Evolutionary conservation across 2,329 filamentous ascomycete genomes (phyloP).

Genomic region (Aspergillus quadrilineatus): DNA sequence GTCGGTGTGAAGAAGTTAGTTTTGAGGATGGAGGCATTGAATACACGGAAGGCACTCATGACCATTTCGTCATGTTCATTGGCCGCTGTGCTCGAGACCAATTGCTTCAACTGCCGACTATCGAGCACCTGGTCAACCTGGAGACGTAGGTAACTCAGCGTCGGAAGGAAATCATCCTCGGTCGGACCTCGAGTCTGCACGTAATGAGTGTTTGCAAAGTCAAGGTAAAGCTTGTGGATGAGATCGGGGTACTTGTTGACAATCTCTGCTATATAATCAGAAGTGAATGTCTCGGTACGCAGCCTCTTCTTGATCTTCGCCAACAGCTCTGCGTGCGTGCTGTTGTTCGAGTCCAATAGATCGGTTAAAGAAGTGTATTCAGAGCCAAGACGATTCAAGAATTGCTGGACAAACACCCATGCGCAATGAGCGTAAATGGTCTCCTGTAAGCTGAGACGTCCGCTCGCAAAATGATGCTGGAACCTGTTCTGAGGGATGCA

Average conservation of each 20-base stretch:
- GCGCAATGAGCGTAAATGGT: conserved; percentile 96
- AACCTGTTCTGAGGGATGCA: conserved; percentile 98
- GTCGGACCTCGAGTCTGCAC: conserved; percentile 62
- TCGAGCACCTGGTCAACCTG: conserved; percentile 73
- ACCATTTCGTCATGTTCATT: conserved; percentile 99
- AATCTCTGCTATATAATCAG: conserved; percentile 97
- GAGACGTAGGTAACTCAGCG: conserved; percentile 65
- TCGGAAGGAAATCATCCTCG: conserved; percentile 68
- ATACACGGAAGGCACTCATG: conserved; percentile 92
- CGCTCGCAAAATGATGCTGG: conserved; percentile 81
- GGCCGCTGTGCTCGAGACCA: conserved; percentile 74
- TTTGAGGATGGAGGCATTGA: conserved; percentile 91
- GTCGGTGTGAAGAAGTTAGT: conserved; percentile 98
- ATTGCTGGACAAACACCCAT: conserved; percentile 97
- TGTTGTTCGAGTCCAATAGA: conserved; percentile 77
- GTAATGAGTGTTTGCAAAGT: conserved; percentile 86
- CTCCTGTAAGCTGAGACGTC: conserved; percentile 87
- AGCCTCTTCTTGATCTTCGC: conserved; percentile 94
- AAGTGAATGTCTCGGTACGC: conserved; percentile 94
- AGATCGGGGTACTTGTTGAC: conserved; percentile 87
- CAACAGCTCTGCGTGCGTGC: conserved; percentile 78
- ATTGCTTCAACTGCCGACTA: conserved; percentile 69
- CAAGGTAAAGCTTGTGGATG: conserved; percentile 82
- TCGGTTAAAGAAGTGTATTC: conserved; percentile 87
- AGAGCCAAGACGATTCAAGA: conserved; percentile 88